Evolutionary conservation across 2,329 filamentous ascomycete genomes (phyloP), one percentile per base, ranked within the genome.

Genomic region (Trichoderma sp.): DNA sequence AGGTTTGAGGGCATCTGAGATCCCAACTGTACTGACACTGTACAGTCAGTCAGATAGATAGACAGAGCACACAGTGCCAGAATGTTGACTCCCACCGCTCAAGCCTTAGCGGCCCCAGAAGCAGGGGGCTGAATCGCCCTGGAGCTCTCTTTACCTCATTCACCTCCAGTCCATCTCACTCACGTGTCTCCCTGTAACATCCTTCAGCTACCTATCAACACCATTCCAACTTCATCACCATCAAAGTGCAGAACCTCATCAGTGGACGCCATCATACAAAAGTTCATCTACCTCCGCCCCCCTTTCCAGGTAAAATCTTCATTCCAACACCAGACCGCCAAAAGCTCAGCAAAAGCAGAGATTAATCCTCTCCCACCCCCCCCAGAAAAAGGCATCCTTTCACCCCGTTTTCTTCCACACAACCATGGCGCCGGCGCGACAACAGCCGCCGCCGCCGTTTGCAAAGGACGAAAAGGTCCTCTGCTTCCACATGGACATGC

Each of bases 401-500:
- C n/a, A 52, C 59, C 54, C 51, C 44, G 34, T 48, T 58, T 66
- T 48, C 70, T 30, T 30, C 28, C 28, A 9, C 30, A 34, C 2
- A 9, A 71, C 56, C 68, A 81, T 81, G 79, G 75, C 79, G 69
- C 79, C 79, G 60, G 70, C 79, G 62, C 78, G 78, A 66, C 77
- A 79, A 66, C 77, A 76, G 75, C 50, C 50, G 59, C 80, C 69
- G 47, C 79, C 83, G 61, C 81, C 82, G 56, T 84, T 82, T 74
- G 79, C 77, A 73, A 93, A 93, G 83, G 93, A 98, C 75, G 95
- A 99, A 82, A 92, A 90, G 75, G 93, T 96, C 44, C 87, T 98
- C 39, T 99, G 95, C 81, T 98, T 98, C 75, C 95, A 99, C 77
- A 92, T 94, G 79, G 93, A 98, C 74, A 88, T 98, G 79, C 87